Evolutionary conservation across 2,329 filamentous ascomycete genomes (phyloP).

Genomic region (Sarocladiaceae sp.): DNA sequence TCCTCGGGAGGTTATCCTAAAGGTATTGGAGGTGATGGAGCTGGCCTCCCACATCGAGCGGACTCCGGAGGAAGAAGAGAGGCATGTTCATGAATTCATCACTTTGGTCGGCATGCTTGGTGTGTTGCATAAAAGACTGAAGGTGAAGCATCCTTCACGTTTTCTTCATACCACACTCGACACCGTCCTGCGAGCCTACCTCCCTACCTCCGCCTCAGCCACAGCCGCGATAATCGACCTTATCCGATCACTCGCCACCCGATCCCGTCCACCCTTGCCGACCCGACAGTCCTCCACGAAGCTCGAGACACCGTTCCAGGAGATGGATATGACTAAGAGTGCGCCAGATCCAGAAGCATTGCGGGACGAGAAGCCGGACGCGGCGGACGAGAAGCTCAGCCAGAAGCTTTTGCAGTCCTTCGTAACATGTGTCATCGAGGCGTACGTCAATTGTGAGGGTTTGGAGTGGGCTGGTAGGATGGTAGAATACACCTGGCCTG

Average conservation of each 20-base stretch:
- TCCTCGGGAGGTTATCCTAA: conserved; percentile 76
- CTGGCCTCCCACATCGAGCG: conserved; percentile 30
- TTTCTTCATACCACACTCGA: conserved; percentile 76
- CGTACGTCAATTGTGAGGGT: conserved; percentile 60
- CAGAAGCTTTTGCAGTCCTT: conserved; percentile 68
- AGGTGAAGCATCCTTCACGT: conserved; percentile 72
- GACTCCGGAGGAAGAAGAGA: conserved; percentile 21
- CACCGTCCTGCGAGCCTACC: conserved; percentile 64
- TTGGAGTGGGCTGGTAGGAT: conserved; percentile 61
- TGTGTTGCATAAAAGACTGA: conserved; percentile 69
- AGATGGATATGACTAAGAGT: conserved; percentile 49
- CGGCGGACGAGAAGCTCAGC: conserved; percentile 58
- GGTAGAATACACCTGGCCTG: conserved; percentile 64
- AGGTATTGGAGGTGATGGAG: conserved; percentile 70
- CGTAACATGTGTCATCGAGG: conserved; percentile 71
- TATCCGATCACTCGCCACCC: conserved; percentile 63
- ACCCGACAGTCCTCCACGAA: conserved; percentile 54
- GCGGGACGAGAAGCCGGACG: conserved; percentile 28
- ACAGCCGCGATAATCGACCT: conserved; percentile 68
- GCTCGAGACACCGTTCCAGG: conserved; percentile 50
- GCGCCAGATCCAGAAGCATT: conserved; percentile 59
- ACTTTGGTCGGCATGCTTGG: conserved; percentile 67
- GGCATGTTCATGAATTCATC: conserved; percentile 44
- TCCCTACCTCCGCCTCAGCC: conserved; percentile 59
- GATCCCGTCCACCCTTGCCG: conserved; percentile 60